Percentiles rank a stretch among this genome's conserved stretches.
Conservation (phyloP, 257 asterid genomes). For the Echites panduratus region DNA sequence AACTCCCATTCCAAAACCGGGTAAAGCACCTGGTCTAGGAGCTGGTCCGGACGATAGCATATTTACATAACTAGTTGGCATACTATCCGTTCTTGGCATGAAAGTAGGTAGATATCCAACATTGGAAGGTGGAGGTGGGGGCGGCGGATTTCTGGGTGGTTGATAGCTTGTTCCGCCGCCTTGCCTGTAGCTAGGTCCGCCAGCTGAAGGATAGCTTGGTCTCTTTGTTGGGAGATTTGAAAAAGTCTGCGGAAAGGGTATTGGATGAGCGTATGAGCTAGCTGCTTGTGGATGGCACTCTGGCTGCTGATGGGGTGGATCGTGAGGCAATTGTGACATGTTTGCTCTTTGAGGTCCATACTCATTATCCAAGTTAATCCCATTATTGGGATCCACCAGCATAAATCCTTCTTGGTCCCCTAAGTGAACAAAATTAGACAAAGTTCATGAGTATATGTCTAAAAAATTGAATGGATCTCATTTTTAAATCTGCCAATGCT, state of each 20-base stretch:
- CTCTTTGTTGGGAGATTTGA: constrained; percentile 22
- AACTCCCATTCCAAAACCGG: constrained; percentile 58
- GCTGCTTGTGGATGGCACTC: constrained; percentile 26
- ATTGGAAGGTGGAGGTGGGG: constrained; percentile 52
- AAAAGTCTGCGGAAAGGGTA: constrained; percentile 35
- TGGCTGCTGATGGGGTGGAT: constrained; percentile 15
- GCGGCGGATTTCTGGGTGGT: constrained; percentile 24
- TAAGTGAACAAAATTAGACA: constrained; percentile 21
- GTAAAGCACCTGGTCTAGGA: constrained; percentile 38
- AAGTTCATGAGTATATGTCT: neutral
- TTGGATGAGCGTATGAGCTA: constrained; percentile 25
- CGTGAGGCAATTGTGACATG: constrained; percentile 21
- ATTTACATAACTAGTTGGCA: constrained; percentile 35
- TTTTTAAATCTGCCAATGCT: neutral
- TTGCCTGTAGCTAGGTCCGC: constrained; percentile 24
- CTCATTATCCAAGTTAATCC: constrained; percentile 29
- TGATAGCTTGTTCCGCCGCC: constrained; percentile 30
- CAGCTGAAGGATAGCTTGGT: constrained; percentile 17
- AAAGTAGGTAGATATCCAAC: constrained; percentile 45
- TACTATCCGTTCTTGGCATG: constrained; percentile 36
- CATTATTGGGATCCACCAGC: constrained; percentile 25
- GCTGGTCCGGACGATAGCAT: constrained; percentile 48
- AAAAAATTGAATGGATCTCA: neutral
- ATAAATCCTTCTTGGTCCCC: constrained; percentile 44
- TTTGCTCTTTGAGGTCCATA: constrained; percentile 28